These are phyloP conservation scores for Trichoderma gamsii DNA, from an alignment of 495 filamentous ascomycete genomes.

Conservation along the genomic window DNA sequence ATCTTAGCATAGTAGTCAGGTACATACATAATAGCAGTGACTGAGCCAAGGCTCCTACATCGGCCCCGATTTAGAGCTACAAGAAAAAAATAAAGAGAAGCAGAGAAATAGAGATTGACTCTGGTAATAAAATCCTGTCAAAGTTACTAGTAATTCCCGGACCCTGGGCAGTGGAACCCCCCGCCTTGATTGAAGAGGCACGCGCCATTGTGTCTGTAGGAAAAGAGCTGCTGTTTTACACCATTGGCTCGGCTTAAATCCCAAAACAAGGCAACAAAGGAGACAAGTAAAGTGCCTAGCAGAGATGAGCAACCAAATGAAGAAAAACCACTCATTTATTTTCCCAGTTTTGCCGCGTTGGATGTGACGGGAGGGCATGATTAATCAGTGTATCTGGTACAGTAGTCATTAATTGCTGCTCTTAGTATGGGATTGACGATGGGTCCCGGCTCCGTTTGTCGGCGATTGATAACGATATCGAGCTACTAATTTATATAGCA, in stretches of 20 bases:
- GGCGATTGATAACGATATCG: background rate
- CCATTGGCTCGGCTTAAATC: no score
- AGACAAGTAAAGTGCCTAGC: no score
- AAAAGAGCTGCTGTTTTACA: background rate
- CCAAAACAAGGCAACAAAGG: no score
- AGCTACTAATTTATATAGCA: slow-evolving; percentile 1
- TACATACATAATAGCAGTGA: background rate
- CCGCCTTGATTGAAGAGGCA: background rate
- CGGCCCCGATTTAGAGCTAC: background rate
- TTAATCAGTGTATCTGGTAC: no score
- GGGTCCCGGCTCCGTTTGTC: slow-evolving; percentile 3
- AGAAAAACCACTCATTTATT: no score
- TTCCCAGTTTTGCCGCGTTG: no score
- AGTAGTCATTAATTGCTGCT: no score
- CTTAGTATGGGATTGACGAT: background rate
- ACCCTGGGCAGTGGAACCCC: background rate
- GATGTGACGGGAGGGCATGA: no score
- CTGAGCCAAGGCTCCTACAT: background rate
- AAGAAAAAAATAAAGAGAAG: no score
- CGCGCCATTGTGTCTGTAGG: background rate
- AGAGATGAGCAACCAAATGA: no score
- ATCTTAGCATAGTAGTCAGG: background rate
- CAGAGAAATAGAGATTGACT: no score
- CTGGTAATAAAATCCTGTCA: slow-evolving; percentile 2
- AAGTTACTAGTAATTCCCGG: background rate